Conservation (phyloP, 306 rosid genomes). For the Chamaecrista fasciculata region DNA sequence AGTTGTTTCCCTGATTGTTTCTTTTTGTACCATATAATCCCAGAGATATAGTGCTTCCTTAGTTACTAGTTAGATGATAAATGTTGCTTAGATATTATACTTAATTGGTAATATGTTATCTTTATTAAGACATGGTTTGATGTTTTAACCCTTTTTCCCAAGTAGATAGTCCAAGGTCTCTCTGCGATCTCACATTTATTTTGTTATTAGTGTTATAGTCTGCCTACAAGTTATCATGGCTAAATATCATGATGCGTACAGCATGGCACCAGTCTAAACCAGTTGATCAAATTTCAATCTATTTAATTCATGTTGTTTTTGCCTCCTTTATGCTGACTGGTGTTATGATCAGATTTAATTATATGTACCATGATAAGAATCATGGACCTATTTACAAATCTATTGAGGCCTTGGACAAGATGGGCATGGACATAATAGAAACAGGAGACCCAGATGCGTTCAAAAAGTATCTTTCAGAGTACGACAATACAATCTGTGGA, state of each 20-base stretch:
- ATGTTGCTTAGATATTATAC: background rate
- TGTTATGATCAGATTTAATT: constrained; percentile 56
- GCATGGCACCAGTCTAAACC: background rate
- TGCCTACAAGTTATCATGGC: background rate
- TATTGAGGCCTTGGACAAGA: constrained; percentile 88
- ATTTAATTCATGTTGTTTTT: constrained; percentile 6
- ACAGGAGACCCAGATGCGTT: constrained; percentile 89
- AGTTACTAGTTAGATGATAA: background rate
- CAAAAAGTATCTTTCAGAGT: constrained; percentile 64
- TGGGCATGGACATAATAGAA: constrained; percentile 98
- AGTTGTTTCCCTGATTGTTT: background rate
- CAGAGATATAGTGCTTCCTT: background rate
- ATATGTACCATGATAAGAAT: constrained; percentile 65
- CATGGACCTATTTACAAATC: constrained; percentile 90
- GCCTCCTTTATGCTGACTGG: background rate
- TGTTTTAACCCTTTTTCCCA: background rate
- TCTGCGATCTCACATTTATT: background rate
- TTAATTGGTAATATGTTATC: background rate
- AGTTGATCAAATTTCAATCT: background rate
- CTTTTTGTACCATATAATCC: background rate
- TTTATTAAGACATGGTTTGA: background rate
- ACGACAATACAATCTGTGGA: constrained; percentile 93
- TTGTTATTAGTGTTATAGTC: background rate
- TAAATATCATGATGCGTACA: background rate
- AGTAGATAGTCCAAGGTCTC: background rate